Conservation (phyloP, 257 asterid genomes). For the Paulownia fortunei region DNA sequence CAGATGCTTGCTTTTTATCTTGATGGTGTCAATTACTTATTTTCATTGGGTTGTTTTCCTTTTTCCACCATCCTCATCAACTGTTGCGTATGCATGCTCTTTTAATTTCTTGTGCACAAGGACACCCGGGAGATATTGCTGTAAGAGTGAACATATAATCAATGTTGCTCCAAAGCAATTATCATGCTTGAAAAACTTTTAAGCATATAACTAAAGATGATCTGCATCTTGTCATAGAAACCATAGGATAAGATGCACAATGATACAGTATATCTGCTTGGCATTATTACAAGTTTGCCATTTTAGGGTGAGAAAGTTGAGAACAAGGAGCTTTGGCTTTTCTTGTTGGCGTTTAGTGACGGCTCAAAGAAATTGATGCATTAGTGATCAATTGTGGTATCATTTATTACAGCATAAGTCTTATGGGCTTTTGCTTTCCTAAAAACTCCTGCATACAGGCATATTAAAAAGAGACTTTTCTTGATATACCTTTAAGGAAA, state of each 20-base stretch:
- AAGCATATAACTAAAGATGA: constrained; percentile 8
- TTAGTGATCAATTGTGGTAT: constrained; percentile 4
- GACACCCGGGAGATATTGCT: constrained; percentile 3
- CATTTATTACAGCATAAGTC: background rate
- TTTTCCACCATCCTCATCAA: constrained; percentile 20
- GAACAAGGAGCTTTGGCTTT: background rate
- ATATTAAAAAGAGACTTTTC: background rate
- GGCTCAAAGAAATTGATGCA: background rate
- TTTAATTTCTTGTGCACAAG: background rate
- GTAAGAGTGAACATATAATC: background rate
- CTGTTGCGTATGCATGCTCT: background rate
- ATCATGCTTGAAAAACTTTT: background rate
- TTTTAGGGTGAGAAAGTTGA: background rate
- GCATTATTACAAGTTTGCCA: background rate
- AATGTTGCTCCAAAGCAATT: background rate
- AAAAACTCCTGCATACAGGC: background rate
- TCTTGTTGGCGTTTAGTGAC: background rate
- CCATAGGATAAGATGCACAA: background rate
- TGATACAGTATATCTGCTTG: background rate
- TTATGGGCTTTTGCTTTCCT: background rate
- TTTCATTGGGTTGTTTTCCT: background rate
- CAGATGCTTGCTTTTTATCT: background rate
- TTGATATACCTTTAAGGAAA: constrained; percentile 14
- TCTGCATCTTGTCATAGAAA: background rate
- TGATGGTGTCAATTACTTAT: background rate